These are phyloP conservation scores for Russula emetica DNA, from an alignment of 768 basidiomycete species.

Conservation along the genomic window DNA sequence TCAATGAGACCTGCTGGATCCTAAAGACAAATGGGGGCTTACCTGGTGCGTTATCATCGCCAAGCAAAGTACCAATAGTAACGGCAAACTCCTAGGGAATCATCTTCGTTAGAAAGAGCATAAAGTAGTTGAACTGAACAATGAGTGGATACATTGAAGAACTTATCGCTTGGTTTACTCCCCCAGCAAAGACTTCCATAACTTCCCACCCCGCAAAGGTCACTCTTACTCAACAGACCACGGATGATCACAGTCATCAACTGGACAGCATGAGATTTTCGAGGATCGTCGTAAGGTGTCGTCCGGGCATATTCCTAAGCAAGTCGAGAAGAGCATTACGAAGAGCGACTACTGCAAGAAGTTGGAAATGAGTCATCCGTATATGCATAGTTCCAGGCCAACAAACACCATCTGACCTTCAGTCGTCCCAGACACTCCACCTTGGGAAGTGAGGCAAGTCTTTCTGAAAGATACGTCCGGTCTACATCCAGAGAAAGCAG, in stretches of 20 bases:
- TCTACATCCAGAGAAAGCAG: conserved; percentile 53
- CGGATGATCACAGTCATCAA: conserved; percentile 47
- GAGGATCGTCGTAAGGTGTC: conserved; percentile 36
- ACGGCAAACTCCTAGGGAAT: conserved; percentile 45
- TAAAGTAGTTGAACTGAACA: neutral
- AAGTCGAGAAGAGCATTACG: conserved; percentile 44
- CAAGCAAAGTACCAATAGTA: conserved; percentile 45
- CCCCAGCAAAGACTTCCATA: conserved; percentile 65
- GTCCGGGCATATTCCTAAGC: conserved; percentile 41
- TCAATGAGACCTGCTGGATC: conserved; percentile 13
- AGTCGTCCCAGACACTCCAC: conserved; percentile 46
- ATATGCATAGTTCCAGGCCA: neutral
- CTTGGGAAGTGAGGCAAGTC: conserved; percentile 43
- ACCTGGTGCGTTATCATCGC: conserved; percentile 47
- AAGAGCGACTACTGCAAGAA: conserved; percentile 48
- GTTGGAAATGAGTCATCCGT: conserved; percentile 21
- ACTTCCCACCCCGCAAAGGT: conserved; percentile 65
- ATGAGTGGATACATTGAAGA: conserved; percentile 52
- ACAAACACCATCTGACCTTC: conserved; percentile 46
- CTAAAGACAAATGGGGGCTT: conserved; percentile 17
- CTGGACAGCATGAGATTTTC: conserved; percentile 45
- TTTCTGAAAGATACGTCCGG: conserved; percentile 40
- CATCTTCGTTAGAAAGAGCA: neutral
- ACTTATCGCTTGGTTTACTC: conserved; percentile 53
- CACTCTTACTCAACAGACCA: conserved; percentile 48